These are phyloP conservation scores for Neurospora tetrasperma DNA, from an alignment of 495 filamentous ascomycete genomes.

Conservation along the genomic window DNA sequence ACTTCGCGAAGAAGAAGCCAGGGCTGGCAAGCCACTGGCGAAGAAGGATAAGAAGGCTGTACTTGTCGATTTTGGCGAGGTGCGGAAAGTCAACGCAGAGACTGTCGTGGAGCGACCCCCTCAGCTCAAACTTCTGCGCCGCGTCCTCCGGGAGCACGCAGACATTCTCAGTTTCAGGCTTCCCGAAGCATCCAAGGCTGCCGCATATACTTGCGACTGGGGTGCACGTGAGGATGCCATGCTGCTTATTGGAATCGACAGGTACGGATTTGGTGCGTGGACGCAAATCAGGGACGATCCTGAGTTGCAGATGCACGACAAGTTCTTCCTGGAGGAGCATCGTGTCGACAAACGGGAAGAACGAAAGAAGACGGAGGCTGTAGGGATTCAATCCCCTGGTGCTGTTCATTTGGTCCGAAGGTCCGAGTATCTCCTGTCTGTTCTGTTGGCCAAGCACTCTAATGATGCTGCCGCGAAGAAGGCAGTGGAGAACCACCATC, in stretches of 20 bases:
- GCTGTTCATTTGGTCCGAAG: constrained; percentile 93
- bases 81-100: constrained; percentile 89
- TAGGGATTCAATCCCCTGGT: constrained; percentile 79
- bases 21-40: constrained; percentile 61
- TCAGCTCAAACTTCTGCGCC: constrained; percentile 75
- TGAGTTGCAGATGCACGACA: constrained; percentile 77
- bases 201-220: constrained; percentile 80
- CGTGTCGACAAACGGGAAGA: constrained; percentile 96
- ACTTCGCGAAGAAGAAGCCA: constrained; percentile 62
- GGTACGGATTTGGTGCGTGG: constrained; percentile 94
- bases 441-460: constrained; percentile 69
- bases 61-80: constrained; percentile 81
- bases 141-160: constrained; percentile 50
- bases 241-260: constrained; percentile 85
- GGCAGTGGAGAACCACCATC: constrained; percentile 80
- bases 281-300: constrained; percentile 81
- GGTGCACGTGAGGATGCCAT: constrained; percentile 90
- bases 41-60: constrained; percentile 98
- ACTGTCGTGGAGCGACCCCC: constrained; percentile 81
- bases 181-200: constrained; percentile 80
- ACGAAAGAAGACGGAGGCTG: constrained; percentile 64
- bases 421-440: constrained; percentile 86
- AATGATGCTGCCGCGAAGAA: constrained; percentile 63
- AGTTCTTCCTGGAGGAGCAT: constrained; percentile 95
- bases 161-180: constrained; percentile 74